A percentile compares a stretch with the other conserved stretches of the same genome.
Conservation (phyloP, 2,329 filamentous ascomycete genomes). For the Chrysoporthe puriensis region DNA sequence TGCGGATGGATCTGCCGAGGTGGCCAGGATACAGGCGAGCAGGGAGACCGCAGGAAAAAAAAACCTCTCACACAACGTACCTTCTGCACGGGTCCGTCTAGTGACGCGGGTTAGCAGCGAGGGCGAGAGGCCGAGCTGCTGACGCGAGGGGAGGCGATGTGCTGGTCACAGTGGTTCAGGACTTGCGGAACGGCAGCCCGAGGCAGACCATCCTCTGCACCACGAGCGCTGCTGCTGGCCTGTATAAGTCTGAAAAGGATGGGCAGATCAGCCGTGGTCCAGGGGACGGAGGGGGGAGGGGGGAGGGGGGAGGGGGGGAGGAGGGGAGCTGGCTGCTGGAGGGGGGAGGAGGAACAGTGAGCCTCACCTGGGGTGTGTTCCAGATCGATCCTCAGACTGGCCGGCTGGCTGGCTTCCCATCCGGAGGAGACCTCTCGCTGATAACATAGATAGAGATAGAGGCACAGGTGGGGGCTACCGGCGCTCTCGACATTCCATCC, state of each 20-base stretch:
- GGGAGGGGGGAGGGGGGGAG: background rate
- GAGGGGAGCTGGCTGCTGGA: background rate
- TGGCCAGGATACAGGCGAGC: constrained; percentile 16
- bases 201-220: too few relatives aligned
- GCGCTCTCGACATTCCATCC: too few relatives aligned
- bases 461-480: too few relatives aligned
- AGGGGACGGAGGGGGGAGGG: background rate
- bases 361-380: background rate
- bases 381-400: background rate
- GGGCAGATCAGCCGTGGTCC: background rate
- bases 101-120: background rate
- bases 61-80: constrained; percentile 19
- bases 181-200: background rate
- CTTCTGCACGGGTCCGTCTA: background rate
- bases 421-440: background rate
- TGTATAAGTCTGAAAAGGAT: too few relatives aligned
- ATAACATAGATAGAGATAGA: background rate
- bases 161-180: background rate
- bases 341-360: background rate
- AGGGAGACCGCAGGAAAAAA: background rate
- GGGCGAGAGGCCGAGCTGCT: background rate
- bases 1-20: constrained; percentile 22
- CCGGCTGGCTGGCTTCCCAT: background rate
- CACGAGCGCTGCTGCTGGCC: too few relatives aligned
- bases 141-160: background rate